Evolutionary conservation across 2,329 filamentous ascomycete genomes (phyloP).

Genomic region (Claviceps spartinae): DNA sequence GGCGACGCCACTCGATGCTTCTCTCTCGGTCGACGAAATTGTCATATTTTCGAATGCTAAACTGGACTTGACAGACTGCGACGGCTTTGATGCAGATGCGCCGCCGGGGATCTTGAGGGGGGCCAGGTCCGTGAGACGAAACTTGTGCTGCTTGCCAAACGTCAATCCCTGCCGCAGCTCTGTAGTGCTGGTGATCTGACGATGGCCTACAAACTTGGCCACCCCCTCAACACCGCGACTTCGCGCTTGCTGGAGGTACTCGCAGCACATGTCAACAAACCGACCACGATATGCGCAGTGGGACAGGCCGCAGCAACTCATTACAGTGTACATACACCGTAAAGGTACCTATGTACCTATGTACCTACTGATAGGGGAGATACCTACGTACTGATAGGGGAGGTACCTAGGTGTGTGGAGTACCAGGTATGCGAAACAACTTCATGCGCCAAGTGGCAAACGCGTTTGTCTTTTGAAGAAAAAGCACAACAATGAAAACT

Average conservation of each 20-base stretch:
- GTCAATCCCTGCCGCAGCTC: constrained; percentile 6
- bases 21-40: neutral
- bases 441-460: no score
- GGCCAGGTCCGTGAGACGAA: constrained; percentile 3
- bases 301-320: no score
- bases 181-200: constrained; percentile 7
- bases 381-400: no score
- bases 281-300: no score
- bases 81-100: constrained; percentile 6
- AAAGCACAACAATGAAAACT: no score
- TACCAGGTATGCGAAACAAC: no score
- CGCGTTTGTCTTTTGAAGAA: no score
- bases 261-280: no score
- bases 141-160: constrained; percentile 1
- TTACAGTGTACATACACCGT: no score
- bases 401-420: no score
- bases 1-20: constrained; percentile 1
- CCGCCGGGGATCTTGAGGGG: constrained; percentile 3
- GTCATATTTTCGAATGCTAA: neutral
- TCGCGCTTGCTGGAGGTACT: constrained; percentile 7
- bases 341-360: no score
- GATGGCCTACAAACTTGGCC: constrained; percentile 6
- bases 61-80: constrained; percentile 6
- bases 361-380: no score
- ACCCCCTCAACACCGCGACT: constrained; percentile 9